phyloP scores from a whole-genome alignment of 805 yeast genomes.

The Wilhelminamyces savonicus region DNA sequence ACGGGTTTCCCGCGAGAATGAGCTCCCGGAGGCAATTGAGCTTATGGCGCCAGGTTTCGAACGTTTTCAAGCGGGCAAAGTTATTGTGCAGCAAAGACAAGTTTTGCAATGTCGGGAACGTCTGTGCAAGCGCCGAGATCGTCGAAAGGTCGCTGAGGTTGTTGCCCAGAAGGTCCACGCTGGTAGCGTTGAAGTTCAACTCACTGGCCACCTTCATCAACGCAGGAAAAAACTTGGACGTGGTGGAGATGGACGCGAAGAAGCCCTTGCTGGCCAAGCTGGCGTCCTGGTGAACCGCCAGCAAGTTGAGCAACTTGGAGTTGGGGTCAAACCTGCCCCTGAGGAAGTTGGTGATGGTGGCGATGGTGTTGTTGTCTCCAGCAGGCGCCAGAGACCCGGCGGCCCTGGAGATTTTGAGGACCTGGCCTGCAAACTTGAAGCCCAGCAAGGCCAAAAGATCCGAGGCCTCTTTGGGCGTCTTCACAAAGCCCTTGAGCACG shows the following conservation, averaged over 20 bases:
- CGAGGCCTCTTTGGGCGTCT: conserved; percentile 48
- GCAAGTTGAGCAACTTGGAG: conserved; percentile 61
- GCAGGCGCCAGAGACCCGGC: conserved; percentile 9
- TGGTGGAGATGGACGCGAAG: conserved; percentile 52
- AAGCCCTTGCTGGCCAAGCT: conserved; percentile 55
- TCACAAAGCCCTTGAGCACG: conserved; percentile 54
- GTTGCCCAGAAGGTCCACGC: conserved; percentile 61
- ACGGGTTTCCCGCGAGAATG: conserved; percentile 73
- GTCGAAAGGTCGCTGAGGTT: conserved; percentile 53
- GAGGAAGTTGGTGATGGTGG: conserved; percentile 55
- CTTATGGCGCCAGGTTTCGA: conserved; percentile 76
- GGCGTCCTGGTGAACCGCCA: conserved; percentile 59
- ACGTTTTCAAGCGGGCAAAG: conserved; percentile 47
- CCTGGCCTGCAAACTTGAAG: conserved; percentile 73
- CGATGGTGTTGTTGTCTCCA: conserved; percentile 42
- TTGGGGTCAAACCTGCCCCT: conserved; percentile 61
- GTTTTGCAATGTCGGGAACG: conserved; percentile 73
- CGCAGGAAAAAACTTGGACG: conserved; percentile 85
- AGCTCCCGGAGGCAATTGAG: conserved; percentile 69
- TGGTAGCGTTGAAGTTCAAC: conserved; percentile 50
- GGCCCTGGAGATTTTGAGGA: conserved; percentile 46
- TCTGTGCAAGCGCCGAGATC: conserved; percentile 58
- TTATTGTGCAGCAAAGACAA: conserved; percentile 75
- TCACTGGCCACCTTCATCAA: conserved; percentile 72
- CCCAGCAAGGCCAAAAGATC: conserved; percentile 61